A percentile compares a stretch with the other conserved stretches of the same genome.
Conservation (phyloP, 768 basidiomycete species). For the Ephemerocybe angulata region DNA sequence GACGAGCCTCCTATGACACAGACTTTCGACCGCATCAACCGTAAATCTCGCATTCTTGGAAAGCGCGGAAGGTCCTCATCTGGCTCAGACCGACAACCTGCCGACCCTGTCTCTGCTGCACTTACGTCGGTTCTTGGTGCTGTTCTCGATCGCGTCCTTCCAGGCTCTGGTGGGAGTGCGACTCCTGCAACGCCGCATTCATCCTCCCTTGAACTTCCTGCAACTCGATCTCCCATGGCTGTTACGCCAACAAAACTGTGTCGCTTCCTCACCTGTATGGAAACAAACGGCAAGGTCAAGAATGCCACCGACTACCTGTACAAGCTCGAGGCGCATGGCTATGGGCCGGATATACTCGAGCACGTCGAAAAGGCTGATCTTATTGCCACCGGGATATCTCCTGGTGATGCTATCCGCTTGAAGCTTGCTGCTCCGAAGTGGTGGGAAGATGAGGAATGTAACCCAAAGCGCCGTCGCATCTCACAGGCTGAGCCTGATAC, state of each 20-base stretch:
- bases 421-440: background rate
- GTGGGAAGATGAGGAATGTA: background rate
- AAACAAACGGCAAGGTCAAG: background rate
- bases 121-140: background rate
- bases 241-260: background rate
- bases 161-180: background rate
- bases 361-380: background rate
- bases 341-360: background rate
- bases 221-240: background rate
- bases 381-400: background rate
- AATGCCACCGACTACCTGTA: background rate
- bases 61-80: background rate
- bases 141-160: background rate
- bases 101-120: no score
- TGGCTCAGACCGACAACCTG: no score
- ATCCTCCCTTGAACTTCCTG: background rate
- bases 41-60: background rate
- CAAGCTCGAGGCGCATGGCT: background rate
- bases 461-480: no score
- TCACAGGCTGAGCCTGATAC: no score
- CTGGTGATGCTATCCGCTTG: background rate
- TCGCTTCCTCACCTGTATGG: background rate
- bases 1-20: background rate
- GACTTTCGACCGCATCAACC: background rate
- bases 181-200: background rate